Evolutionary conservation across 345 rosid genomes (phyloP).

Genomic region (Microcos paniculata): DNA sequence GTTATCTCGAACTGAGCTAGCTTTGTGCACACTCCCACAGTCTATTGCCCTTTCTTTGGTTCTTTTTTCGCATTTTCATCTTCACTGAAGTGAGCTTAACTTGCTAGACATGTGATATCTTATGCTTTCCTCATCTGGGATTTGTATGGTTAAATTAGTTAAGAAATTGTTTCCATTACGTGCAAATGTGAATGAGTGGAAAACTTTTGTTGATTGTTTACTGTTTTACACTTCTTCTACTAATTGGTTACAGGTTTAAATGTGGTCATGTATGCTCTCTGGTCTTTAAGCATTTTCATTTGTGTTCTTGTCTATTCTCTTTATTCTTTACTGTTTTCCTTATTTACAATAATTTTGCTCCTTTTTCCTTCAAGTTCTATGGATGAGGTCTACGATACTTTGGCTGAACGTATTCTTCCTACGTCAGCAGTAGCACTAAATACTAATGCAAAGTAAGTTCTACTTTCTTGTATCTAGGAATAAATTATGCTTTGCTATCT

Average conservation of each 20-base stretch:
- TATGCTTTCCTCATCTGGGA: not conserved
- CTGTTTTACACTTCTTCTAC: slow-evolving; percentile 1
- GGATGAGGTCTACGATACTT: slow-evolving; percentile 76
- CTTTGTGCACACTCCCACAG: not conserved
- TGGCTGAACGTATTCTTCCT: slow-evolving; percentile 67
- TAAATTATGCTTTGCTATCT: not conserved
- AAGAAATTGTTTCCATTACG: not conserved
- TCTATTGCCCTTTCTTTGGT: not conserved
- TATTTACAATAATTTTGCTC: not conserved
- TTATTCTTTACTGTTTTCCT: not conserved
- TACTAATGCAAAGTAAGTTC: slow-evolving; percentile 57
- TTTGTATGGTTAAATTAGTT: not conserved
- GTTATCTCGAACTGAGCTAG: not conserved
- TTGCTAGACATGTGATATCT: not conserved
- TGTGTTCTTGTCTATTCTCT: not conserved
- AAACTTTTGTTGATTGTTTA: not conserved
- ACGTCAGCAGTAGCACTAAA: slow-evolving; percentile 55
- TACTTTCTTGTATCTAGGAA: slow-evolving; percentile 2
- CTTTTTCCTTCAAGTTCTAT: slow-evolving; percentile 48
- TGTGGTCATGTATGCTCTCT: not conserved
- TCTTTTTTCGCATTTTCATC: not conserved
- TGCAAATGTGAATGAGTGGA: not conserved
- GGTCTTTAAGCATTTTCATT: slow-evolving; percentile 4
- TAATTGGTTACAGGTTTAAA: not conserved
- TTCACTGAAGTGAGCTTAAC: not conserved